Evolutionary conservation across 1,139 yeast genomes (phyloP).

Genomic region (Debaryomycetaceae sp.): DNA sequence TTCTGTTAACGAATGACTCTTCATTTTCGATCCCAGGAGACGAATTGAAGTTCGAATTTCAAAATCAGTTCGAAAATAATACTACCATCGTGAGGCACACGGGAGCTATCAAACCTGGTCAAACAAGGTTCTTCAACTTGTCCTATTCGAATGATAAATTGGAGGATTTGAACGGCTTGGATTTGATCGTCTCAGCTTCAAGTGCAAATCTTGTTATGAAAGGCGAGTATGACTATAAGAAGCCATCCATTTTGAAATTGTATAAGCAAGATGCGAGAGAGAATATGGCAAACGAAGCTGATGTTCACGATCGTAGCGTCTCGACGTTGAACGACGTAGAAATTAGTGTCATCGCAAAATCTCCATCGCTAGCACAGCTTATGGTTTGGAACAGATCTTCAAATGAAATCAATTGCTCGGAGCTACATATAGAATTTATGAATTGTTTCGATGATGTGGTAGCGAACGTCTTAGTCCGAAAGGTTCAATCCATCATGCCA

Average conservation of each 20-base stretch:
- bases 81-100: slow-evolving; percentile 25
- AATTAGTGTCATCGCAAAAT: slow-evolving; percentile 29
- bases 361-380: slow-evolving; percentile 30
- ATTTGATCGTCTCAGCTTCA: slow-evolving; percentile 17
- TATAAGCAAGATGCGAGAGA: neutral
- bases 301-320: neutral
- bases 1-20: slow-evolving; percentile 27
- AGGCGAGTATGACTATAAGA: slow-evolving; percentile 17
- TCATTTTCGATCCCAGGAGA: slow-evolving; percentile 25
- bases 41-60: slow-evolving; percentile 25
- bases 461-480: slow-evolving; percentile 26
- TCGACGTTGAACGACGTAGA: slow-evolving; percentile 7
- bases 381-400: slow-evolving; percentile 28
- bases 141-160: slow-evolving; percentile 12
- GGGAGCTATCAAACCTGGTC: slow-evolving; percentile 24
- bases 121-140: slow-evolving; percentile 20
- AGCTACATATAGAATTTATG: slow-evolving; percentile 27
- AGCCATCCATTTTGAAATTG: slow-evolving; percentile 2
- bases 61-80: slow-evolving; percentile 12
- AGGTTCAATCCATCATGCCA: slow-evolving; percentile 31
- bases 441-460: slow-evolving; percentile 28
- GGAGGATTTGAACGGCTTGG: slow-evolving; percentile 14
- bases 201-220: slow-evolving; percentile 18
- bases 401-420: slow-evolving; percentile 26
- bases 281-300: neutral